These are phyloP conservation scores for Phytophthora europaea DNA, from an alignment of 352 stramenopile genomes.

Conservation along the genomic window DNA sequence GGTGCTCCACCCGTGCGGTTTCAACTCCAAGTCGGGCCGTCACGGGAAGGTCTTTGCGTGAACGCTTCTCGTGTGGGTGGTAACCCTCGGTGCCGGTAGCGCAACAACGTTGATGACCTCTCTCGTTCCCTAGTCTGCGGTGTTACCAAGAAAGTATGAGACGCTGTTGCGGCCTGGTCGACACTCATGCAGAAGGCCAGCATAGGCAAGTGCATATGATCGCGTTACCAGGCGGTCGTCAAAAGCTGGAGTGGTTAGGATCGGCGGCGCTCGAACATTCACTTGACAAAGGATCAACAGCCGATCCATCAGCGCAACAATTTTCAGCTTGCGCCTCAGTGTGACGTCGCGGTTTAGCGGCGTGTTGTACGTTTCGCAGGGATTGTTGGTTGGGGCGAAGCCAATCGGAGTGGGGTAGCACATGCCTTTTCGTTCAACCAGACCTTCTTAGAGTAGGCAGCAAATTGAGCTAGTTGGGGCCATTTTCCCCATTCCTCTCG, in stretches of 20 bases:
- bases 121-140: background rate
- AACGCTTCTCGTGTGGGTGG: background rate
- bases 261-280: background rate
- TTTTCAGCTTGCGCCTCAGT: slow-evolving; percentile 15
- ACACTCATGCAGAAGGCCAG: slow-evolving; percentile 8
- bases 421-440: slow-evolving; percentile 19
- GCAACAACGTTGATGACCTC: slow-evolving; percentile 2
- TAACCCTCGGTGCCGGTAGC: background rate
- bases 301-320: slow-evolving; percentile 3
- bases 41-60: slow-evolving; percentile 2
- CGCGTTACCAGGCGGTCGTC: slow-evolving; percentile 4
- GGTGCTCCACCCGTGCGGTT: slow-evolving; percentile 8
- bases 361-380: slow-evolving; percentile 38
- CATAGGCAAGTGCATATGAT: background rate
- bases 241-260: background rate
- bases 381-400: slow-evolving; percentile 39
- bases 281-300: background rate
- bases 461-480: background rate
- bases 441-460: slow-evolving; percentile 9
- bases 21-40: slow-evolving; percentile 5
- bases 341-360: slow-evolving; percentile 38
- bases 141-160: slow-evolving; percentile 3
- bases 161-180: background rate
- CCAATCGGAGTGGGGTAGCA: slow-evolving; percentile 17
- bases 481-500: background rate